Conservation (phyloP, 441 rosid genomes). For the Populus hybrid region DNA sequence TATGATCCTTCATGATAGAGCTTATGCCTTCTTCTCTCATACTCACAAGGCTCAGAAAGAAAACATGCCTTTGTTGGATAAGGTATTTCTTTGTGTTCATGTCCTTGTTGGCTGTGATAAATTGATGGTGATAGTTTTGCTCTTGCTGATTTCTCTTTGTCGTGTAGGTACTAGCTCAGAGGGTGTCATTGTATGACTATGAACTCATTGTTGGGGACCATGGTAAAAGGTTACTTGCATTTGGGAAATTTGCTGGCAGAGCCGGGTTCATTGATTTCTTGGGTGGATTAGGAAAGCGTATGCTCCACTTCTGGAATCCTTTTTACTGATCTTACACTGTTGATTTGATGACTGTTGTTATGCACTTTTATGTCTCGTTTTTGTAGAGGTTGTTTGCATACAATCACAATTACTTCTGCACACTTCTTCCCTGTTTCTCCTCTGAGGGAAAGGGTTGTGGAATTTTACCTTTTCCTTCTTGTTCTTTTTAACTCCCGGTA, state of each 20-base stretch:
- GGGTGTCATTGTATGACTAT: constrained; percentile 77
- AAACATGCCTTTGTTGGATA: constrained; percentile 86
- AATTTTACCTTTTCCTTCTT: background rate
- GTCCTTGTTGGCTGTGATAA: background rate
- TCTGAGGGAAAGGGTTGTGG: background rate
- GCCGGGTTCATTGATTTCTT: constrained; percentile 89
- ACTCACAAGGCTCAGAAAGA: constrained; percentile 94
- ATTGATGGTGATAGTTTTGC: background rate
- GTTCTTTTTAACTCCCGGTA: background rate
- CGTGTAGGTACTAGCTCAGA: constrained; percentile 59
- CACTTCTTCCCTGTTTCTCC: background rate
- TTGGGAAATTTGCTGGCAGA: constrained; percentile 94
- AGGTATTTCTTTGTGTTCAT: constrained; percentile 38
- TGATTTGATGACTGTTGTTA: background rate
- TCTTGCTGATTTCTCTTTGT: constrained; percentile 4
- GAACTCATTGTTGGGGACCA: constrained; percentile 82
- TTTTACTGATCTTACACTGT: background rate
- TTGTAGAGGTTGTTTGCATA: background rate
- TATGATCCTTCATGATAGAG: constrained; percentile 82
- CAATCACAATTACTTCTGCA: background rate
- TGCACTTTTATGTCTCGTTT: background rate
- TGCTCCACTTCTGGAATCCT: constrained; percentile 18
- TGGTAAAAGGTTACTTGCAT: constrained; percentile 74
- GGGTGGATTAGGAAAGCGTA: constrained; percentile 79
- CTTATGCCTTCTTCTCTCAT: constrained; percentile 94